Base-by-base conservation (phyloP, 164 flowering plant species). In the Santalum album region DNA sequence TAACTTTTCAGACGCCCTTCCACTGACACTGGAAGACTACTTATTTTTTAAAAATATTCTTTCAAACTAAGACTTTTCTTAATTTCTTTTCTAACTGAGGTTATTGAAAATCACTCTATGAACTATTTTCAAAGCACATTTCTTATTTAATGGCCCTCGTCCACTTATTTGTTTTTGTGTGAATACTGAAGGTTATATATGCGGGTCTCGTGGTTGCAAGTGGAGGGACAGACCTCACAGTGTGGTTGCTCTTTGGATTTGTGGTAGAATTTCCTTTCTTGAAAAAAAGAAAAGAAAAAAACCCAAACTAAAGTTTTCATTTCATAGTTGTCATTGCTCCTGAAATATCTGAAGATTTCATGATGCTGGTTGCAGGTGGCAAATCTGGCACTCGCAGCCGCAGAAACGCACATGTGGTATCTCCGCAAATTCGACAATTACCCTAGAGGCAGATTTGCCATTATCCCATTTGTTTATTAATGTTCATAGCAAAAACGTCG, bases 371-470 rank as follows among this genome's bases (percentile, higher is more conserved):
- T 27, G 63, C 85, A 92, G 95, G 89, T 80, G 34, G 75, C 74
- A 40, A 92, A 89, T 61, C 81, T 92, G 39, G 57, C 26, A 7
- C 65, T 92, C 52, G 91, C 82, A 39, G 91, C 96, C 2, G 85
- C 67, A 36, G 96, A 86, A 66, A 87, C 94, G 3, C 98, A 92
- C 5, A 71, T 73, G 53, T 86, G 96, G 98, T 92, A 89, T 63
- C 75, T 61, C 44, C 68, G 61, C 7, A 92, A 89, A 56, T 89
- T 89, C 57, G 84, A 84, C 3, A 55, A 82, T 27, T 92, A 92
- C 63, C 91, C 98, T 11, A 54, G 59, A 12, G 61, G 68, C n/a
- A 80, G 96, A 25, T 36, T 40, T 22, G 87, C 85, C 25, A 75
- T 92, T 45, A 51, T 92, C 64, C 98, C 98, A 18, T 71, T 62